A percentile compares a stretch with the other conserved stretches of the same genome.
Evolutionary conservation across 1,284 basidiomycete genomes (phyloP).

Genomic region (Rhodotorula mucilaginosa): DNA sequence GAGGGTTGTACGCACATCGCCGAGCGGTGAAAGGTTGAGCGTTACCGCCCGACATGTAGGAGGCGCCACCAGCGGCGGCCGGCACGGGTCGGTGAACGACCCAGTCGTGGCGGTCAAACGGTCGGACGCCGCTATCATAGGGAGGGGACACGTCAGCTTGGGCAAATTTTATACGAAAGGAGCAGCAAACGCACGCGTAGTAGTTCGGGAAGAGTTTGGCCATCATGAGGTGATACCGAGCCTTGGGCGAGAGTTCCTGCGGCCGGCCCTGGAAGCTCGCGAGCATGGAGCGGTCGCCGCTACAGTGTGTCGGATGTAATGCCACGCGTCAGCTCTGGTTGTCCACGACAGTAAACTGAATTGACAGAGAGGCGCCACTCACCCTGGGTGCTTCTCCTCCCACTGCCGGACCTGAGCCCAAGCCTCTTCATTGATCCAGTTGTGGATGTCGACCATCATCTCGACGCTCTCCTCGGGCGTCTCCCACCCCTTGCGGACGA

Average conservation of each 20-base stretch:
- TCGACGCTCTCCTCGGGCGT: constrained; percentile 95
- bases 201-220: constrained; percentile 81
- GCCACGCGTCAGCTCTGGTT: background rate
- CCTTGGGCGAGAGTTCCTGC: constrained; percentile 75
- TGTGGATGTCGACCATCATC: constrained; percentile 97
- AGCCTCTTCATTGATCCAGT: constrained; percentile 94
- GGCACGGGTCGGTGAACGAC: constrained; percentile 50
- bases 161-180: background rate
- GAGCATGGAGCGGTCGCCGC: constrained; percentile 60
- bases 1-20: constrained; percentile 31
- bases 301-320: constrained; percentile 17
- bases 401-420: constrained; percentile 94
- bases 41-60: constrained; percentile 28
- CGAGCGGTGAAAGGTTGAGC: constrained; percentile 28
- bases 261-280: constrained; percentile 86
- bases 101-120: constrained; percentile 99
- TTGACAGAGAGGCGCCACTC: constrained; percentile 24
- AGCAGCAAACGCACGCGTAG: constrained; percentile 67
- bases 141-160: background rate
- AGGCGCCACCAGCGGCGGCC: background rate
- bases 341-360: background rate
- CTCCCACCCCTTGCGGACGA: constrained; percentile 95
- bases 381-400: constrained; percentile 70
- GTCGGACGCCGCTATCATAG: constrained; percentile 69
- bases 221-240: constrained; percentile 76